These are phyloP conservation scores for Fraxinus ornus DNA, from an alignment of 305 asterid species.

Conservation along the genomic window DNA sequence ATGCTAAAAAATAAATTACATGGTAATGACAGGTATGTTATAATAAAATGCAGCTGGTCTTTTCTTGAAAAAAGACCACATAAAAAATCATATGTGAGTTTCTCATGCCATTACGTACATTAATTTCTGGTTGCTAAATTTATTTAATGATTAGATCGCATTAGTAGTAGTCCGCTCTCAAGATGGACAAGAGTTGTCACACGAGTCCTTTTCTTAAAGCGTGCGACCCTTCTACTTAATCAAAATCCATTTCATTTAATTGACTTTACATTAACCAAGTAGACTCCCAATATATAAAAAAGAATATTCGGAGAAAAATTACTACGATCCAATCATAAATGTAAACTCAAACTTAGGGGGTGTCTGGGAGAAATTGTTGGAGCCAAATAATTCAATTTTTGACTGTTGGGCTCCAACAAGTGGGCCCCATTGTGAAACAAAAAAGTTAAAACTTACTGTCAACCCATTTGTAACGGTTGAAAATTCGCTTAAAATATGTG, in stretches of 20 bases:
- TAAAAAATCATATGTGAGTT: not conserved
- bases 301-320: too few relatives aligned
- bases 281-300: too few relatives aligned
- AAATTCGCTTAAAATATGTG: too few relatives aligned
- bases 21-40: not conserved
- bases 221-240: not conserved
- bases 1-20: not conserved
- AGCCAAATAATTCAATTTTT: too few relatives aligned
- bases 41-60: constrained; percentile 20
- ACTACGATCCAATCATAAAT: too few relatives aligned
- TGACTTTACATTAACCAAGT: not conserved
- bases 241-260: not conserved
- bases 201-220: not conserved
- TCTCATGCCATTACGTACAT: not conserved
- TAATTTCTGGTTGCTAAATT: not conserved
- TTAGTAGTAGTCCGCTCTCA: not conserved
- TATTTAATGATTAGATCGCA: not conserved
- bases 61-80: not conserved
- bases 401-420: too few relatives aligned
- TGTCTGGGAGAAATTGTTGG: too few relatives aligned
- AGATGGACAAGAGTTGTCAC: not conserved
- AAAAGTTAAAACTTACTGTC: too few relatives aligned
- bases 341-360: too few relatives aligned
- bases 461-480: too few relatives aligned
- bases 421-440: too few relatives aligned